Percentiles rank a stretch among this genome's conserved stretches.
These are phyloP conservation scores for Flammula alnicola DNA, from an alignment of 1,284 basidiomycete genomes.

Conservation along the genomic window DNA sequence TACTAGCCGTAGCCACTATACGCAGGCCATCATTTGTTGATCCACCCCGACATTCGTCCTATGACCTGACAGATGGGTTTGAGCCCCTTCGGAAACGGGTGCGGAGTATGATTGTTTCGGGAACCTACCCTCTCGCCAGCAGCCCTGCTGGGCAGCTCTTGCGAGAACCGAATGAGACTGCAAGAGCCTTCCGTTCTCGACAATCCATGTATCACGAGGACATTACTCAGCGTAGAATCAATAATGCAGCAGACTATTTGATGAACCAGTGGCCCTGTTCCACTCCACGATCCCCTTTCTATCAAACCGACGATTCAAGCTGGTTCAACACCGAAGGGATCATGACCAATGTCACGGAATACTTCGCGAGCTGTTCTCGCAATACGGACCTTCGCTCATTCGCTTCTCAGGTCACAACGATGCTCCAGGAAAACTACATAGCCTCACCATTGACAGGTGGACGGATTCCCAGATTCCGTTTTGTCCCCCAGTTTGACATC, in stretches of 20 bases:
- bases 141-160: constrained; percentile 6
- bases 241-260: constrained; percentile 4
- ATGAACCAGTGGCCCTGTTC: constrained; percentile 2
- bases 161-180: background rate
- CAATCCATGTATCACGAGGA: background rate
- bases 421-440: background rate
- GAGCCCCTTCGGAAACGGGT: constrained; percentile 11
- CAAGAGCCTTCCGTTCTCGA: background rate
- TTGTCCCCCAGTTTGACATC: constrained; percentile 7
- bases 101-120: constrained; percentile 10
- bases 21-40: constrained; percentile 6
- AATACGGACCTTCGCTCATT: constrained; percentile 17
- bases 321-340: constrained; percentile 15
- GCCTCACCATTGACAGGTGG: background rate
- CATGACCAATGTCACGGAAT: constrained; percentile 9
- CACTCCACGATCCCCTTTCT: background rate
- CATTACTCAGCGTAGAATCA: background rate
- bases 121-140: background rate
- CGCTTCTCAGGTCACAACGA: constrained; percentile 2
- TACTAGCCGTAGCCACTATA: constrained; percentile 38
- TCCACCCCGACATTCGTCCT: constrained; percentile 13
- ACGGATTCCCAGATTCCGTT: constrained; percentile 5
- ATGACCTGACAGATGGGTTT: constrained; percentile 13
- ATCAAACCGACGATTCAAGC: background rate
- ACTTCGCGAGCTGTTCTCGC: constrained; percentile 18